Evolutionary conservation across 331 rosid species (phyloP).

Genomic region (Malus hybrid): DNA sequence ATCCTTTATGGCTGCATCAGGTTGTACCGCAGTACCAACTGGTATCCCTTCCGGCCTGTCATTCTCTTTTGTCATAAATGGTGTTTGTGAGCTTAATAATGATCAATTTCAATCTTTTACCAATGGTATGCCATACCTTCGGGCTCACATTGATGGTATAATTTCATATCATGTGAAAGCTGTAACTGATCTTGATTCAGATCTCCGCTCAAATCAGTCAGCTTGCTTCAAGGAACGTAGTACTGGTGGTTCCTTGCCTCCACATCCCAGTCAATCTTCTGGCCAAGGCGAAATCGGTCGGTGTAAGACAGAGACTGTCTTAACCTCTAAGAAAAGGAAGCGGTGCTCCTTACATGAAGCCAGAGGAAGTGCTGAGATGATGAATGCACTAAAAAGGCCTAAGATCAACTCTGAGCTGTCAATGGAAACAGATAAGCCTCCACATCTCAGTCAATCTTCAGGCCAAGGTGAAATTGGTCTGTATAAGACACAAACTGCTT

Average conservation of each 20-base stretch:
- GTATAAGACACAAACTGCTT: not conserved
- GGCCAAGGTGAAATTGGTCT: not conserved
- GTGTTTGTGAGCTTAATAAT: constrained; percentile 13
- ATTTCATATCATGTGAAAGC: constrained; percentile 1
- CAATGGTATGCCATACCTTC: constrained; percentile 12
- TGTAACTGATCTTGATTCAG: not conserved
- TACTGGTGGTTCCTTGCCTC: constrained; percentile 1
- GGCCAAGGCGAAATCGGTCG: not conserved
- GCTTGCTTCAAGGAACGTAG: not conserved
- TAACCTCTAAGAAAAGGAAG: not conserved
- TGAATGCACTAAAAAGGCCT: constrained; percentile 3
- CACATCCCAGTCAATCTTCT: not conserved
- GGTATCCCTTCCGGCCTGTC: not conserved
- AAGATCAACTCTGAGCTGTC: not conserved
- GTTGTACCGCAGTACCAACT: not conserved
- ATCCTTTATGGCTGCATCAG: not conserved
- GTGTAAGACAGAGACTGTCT: not conserved
- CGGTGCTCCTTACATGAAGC: not conserved
- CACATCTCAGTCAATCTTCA: not conserved
- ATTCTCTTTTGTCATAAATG: not conserved
- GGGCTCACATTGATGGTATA: not conserved
- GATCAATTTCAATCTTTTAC: not conserved
- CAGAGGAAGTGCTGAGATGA: not conserved
- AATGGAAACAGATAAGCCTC: constrained; percentile 5
- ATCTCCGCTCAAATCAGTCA: not conserved